Evolutionary conservation across 495 filamentous ascomycete species (phyloP), one percentile per base, ranked within the genome.

Genomic region (Hypoxylon lienhwacheense): DNA sequence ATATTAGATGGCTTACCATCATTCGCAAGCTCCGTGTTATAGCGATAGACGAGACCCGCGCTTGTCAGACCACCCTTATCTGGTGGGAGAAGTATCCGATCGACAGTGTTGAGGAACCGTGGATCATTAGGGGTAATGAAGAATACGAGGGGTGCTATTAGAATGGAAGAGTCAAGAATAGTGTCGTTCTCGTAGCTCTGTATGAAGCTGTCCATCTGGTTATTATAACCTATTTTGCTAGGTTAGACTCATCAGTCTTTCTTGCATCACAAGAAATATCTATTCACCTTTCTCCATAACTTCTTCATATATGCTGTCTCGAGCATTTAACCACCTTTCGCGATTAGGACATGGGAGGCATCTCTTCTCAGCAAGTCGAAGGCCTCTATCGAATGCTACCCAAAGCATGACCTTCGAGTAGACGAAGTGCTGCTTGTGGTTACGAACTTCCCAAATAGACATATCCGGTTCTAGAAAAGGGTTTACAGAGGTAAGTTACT

Each of bases 361-460:
- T 16, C 86, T 73, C 64, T 86, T 88, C 26, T 89, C 85, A 1
- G 85, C 75, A 2, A 89, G 77, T 0, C 86, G 83, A 12, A 89
- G 66, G 7, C 81, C 86, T 8, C 85, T 82, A 65, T 88, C 86
- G 40, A 89, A 76, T 31, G 85, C 85, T 3, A 89, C 85, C 85
- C 86, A 89, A 16, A 89, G 72, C 81, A 88, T 86, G 54, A 89
- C 77, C 57, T 88, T 85, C 10, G 81, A 85, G 67, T 88, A 88
- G 34, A 84, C 77, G 55, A 88, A 89, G 65, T 87, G 79, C 62
- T 88, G 84, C 65, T 84, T 83, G 53, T 82, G 73, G 34, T 85
- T 85, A 42, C 85, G 80, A 14, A 87, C 85, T 64, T 89, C 86
- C 86, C 86, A 88, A 60, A 89, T 88, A 11, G 83, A 86, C 85